Percentiles rank a stretch among this genome's conserved stretches.
Evolutionary conservation across 164 flowering plant genomes (phyloP).

Genomic region (Sedum album): DNA sequence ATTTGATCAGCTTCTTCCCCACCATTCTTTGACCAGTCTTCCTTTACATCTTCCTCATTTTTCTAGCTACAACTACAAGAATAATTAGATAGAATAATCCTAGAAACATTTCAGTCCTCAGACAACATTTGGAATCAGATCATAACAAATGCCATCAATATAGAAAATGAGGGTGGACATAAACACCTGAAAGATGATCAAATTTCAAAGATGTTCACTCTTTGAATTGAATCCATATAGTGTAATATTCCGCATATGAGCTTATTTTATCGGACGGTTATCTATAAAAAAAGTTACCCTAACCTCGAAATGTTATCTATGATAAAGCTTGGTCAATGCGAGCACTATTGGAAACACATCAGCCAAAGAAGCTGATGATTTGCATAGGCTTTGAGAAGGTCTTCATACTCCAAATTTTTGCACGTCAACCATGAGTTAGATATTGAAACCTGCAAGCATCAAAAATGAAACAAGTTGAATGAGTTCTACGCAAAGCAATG

Average conservation of each 20-base stretch:
- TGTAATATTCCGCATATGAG: no score
- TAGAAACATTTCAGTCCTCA: no score
- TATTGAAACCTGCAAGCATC: not conserved
- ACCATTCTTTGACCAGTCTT: conserved; percentile 6
- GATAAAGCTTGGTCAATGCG: not conserved
- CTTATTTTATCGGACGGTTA: not conserved
- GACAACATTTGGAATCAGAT: no score
- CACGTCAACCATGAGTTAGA: not conserved
- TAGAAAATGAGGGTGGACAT: no score
- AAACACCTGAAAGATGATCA: no score
- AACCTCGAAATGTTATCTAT: not conserved
- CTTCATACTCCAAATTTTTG: not conserved
- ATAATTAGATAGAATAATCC: not conserved
- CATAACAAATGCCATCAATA: no score
- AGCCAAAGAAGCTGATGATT: no score
- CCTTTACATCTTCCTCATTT: not conserved
- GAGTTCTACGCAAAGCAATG: not conserved
- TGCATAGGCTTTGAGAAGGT: not conserved
- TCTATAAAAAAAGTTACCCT: not conserved
- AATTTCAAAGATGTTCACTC: no score
- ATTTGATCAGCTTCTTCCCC: conserved; percentile 1
- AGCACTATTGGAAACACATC: no score
- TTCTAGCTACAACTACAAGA: not conserved
- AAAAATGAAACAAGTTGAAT: not conserved
- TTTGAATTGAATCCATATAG: not conserved